Evolutionary conservation across 1,284 basidiomycete species (phyloP).

Genomic region (Trichosporon faecale): DNA sequence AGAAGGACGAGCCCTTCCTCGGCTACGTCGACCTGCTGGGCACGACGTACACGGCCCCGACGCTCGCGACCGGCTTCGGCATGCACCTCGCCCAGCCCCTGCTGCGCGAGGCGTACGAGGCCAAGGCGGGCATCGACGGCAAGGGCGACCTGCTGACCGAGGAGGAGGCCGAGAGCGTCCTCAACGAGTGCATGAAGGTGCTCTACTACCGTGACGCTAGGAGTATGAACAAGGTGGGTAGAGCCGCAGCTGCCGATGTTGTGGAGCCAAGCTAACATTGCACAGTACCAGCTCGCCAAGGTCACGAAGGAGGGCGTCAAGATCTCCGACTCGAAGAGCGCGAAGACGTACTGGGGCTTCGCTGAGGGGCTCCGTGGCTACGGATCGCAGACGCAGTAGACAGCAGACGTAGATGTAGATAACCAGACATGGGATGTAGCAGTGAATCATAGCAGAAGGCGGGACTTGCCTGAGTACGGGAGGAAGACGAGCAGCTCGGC

Average conservation of each 20-base stretch:
- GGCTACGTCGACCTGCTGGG: constrained; percentile 96
- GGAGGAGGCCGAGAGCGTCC: constrained; percentile 72
- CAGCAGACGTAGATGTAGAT: constrained; percentile 6
- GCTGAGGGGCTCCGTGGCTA: constrained; percentile 71
- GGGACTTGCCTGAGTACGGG: neutral
- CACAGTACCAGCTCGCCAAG: constrained; percentile 89
- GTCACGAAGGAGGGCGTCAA: constrained; percentile 73
- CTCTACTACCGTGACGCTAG: constrained; percentile 96
- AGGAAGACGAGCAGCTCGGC: no score
- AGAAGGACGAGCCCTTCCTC: constrained; percentile 72
- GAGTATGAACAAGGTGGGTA: constrained; percentile 83
- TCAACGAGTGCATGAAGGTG: constrained; percentile 88
- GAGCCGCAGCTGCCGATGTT: neutral
- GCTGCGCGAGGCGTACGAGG: constrained; percentile 68
- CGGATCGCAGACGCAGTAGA: constrained; percentile 65
- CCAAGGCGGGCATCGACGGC: constrained; percentile 65
- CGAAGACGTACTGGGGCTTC: constrained; percentile 84
- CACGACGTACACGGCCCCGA: constrained; percentile 90
- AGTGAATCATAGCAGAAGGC: neutral
- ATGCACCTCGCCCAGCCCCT: constrained; percentile 90
- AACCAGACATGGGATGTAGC: constrained; percentile 11
- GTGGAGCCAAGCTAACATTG: neutral
- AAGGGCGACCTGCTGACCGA: constrained; percentile 70
- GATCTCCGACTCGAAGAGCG: constrained; percentile 74
- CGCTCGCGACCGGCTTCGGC: constrained; percentile 96